phyloP scores from a whole-genome alignment of 78 protist species.

The Emiliania huxleyi region DNA sequence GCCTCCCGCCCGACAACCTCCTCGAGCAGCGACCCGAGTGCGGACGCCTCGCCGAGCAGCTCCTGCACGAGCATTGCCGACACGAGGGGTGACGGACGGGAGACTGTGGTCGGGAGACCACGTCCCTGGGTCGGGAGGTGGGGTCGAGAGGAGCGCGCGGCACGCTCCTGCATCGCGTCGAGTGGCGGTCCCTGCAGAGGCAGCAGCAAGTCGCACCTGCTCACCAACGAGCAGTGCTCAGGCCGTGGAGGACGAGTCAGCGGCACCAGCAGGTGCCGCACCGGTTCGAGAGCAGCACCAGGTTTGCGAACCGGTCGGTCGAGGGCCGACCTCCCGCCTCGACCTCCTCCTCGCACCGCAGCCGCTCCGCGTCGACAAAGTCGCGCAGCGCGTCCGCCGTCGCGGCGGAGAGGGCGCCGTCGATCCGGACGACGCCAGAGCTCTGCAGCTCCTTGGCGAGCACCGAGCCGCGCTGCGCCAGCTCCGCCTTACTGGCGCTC shows the following conservation, averaged over 20 bases:
- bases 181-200: not conserved
- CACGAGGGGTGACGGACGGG: too few species aligned
- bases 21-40: not conserved
- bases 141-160: too few species aligned
- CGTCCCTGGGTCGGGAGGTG: too few species aligned
- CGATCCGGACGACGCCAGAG: not conserved
- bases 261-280: too few species aligned
- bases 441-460: not conserved
- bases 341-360: not conserved
- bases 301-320: not conserved
- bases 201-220: constrained; percentile 4
- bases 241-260: too few species aligned
- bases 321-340: not conserved
- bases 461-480: too few species aligned
- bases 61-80: too few species aligned
- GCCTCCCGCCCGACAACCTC: too few species aligned
- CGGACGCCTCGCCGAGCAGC: too few species aligned
- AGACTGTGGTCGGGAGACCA: too few species aligned
- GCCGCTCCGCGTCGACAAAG: not conserved
- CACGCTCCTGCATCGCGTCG: not conserved
- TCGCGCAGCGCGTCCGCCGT: not conserved
- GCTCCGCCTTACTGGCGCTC: too few species aligned
- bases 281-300: not conserved
- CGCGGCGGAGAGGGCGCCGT: not conserved
- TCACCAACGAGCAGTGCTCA: too few species aligned